Evolutionary conservation across 2,329 filamentous ascomycete species (phyloP).

Genomic region (Alternaria longipes): DNA sequence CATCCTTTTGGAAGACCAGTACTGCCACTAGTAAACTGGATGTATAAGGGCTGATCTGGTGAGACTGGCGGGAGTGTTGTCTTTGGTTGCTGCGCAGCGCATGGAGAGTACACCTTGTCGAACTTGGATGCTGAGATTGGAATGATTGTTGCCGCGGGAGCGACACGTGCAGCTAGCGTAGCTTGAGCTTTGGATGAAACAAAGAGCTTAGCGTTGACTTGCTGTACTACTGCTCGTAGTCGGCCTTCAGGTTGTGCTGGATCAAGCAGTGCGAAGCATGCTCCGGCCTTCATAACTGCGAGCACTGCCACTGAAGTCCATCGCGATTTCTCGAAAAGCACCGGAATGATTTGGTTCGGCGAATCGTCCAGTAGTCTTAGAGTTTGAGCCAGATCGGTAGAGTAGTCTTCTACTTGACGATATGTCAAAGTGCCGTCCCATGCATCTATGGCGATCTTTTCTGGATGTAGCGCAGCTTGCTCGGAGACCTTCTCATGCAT

Average conservation of each 20-base stretch:
- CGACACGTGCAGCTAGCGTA: constrained; percentile 39
- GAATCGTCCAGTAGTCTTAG: constrained; percentile 36
- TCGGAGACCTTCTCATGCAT: constrained; percentile 60
- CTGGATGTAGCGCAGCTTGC: constrained; percentile 45
- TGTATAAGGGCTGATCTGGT: constrained; percentile 41
- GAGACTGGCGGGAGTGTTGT: constrained; percentile 38
- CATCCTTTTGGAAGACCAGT: constrained; percentile 50
- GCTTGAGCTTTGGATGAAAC: constrained; percentile 44
- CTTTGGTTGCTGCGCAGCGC: constrained; percentile 39
- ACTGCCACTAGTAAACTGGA: constrained; percentile 50
- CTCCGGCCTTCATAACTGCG: constrained; percentile 53
- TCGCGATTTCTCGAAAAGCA: constrained; percentile 53
- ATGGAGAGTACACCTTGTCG: constrained; percentile 39
- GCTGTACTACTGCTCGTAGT: constrained; percentile 42
- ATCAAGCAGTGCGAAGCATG: constrained; percentile 48
- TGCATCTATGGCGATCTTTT: constrained; percentile 51
- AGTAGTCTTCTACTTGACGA: constrained; percentile 46
- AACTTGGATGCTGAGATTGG: constrained; percentile 47
- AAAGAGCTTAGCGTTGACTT: constrained; percentile 40
- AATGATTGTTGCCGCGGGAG: constrained; percentile 42
- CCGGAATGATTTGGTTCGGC: constrained; percentile 45
- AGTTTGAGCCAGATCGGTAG: constrained; percentile 41
- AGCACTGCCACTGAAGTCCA: constrained; percentile 53
- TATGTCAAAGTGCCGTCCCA: constrained; percentile 52
- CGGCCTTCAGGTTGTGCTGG: constrained; percentile 49